Base-by-base conservation (phyloP, 768 basidiomycete species). In the Tephrocybe sp. region DNA sequence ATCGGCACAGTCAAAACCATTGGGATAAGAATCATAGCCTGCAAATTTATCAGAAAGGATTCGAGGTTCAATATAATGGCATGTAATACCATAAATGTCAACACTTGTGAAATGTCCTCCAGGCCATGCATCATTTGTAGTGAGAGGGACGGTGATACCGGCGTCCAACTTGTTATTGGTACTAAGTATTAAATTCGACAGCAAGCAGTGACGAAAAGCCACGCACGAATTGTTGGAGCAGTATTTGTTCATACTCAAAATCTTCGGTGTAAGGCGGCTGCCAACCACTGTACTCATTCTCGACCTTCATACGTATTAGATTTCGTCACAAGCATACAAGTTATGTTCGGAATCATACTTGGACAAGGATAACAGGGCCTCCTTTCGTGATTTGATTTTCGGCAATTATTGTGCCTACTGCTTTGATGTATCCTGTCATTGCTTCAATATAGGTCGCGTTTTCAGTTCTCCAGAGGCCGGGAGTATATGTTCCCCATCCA, bases 331-430 rank as follows among this genome's bases (percentile, higher is more conserved):
- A 6, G 8, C 19, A 22, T 13, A 28, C 9, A 21, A 21, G 12
- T 1, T 32, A 12, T 21, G 9, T 4, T 7, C 9, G 9, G 3
- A 34, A 22, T 9, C 60, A 12, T 39, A 68, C 72, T 61, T 73
- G 67, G 19, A 65, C 74, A 31, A 70, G 69, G 30, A 71, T 79
- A 28, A 82, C 69, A 11, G 83, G 82, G 0, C 83, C 83, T 9
- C 80, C 83, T 15, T 79, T 75, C 11, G 79, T 78, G 48, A 84
- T 77, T 58, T 84, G 73, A 59, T 83, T 80, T 40, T 65, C 66
- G 4, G 79, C 77, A 25, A 82, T 65, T 34, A 73, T 63, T 4
- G 64, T 52, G 8, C 75, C 73, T 4, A 84, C 64, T n/a, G 70
- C 64, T 22, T 74, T 70, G 51, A 82, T 71, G 44, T 84, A 75